Conservation (phyloP, 2,329 filamentous ascomycete genomes). For the Sporothrix mexicana region DNA sequence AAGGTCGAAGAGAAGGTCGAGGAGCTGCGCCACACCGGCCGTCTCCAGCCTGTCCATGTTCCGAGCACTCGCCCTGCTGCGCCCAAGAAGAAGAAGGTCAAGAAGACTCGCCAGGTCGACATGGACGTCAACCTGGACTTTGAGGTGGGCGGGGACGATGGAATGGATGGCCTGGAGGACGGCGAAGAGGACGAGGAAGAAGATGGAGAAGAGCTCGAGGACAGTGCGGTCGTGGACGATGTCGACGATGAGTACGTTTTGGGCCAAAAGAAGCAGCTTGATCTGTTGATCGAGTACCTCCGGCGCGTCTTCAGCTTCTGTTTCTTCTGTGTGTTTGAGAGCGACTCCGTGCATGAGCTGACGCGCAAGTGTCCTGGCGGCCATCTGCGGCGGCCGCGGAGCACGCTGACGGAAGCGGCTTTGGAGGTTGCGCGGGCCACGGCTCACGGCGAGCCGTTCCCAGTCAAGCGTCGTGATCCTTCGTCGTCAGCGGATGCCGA, state of each 20-base stretch:
- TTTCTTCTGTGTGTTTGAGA: constrained; percentile 99
- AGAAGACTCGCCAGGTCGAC: constrained; percentile 64
- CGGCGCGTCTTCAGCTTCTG: constrained; percentile 98
- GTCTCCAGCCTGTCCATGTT: constrained; percentile 69
- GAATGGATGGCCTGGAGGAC: constrained; percentile 70
- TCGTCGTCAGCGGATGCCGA: constrained; percentile 53
- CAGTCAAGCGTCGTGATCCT: constrained; percentile 73
- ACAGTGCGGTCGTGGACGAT: constrained; percentile 79
- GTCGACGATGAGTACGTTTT: constrained; percentile 88
- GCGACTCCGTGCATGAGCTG: constrained; percentile 94
- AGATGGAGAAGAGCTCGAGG: constrained; percentile 79
- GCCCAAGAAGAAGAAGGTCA: constrained; percentile 58
- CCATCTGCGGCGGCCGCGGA: constrained; percentile 89
- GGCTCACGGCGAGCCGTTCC: constrained; percentile 81
- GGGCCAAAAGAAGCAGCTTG: constrained; percentile 94
- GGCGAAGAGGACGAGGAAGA: constrained; percentile 73
- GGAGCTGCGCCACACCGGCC: constrained; percentile 75
- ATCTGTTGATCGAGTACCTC: constrained; percentile 94
- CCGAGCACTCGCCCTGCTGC: neutral
- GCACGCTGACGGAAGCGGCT: constrained; percentile 80
- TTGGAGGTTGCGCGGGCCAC: constrained; percentile 87
- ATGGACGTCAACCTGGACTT: constrained; percentile 67
- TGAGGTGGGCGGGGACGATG: constrained; percentile 49
- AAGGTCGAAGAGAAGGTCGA: constrained; percentile 90
- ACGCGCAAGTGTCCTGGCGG: constrained; percentile 95